These are phyloP conservation scores for Oryza glaberrima DNA, from an alignment of 176 grass and related monocot genomes.

Conservation along the genomic window DNA sequence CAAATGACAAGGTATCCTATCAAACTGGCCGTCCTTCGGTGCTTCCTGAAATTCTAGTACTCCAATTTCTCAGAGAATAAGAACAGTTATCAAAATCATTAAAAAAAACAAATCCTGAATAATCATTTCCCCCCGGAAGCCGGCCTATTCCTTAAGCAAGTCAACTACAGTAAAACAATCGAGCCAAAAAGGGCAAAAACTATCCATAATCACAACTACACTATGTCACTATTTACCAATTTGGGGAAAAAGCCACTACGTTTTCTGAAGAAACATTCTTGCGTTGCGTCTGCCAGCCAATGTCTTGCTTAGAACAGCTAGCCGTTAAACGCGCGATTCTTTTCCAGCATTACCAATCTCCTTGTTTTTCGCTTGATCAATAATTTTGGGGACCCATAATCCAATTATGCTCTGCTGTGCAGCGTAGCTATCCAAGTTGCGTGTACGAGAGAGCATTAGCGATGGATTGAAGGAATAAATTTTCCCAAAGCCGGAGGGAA, in stretches of 20 bases:
- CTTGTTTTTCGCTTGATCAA: not conserved
- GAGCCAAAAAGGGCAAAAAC: not conserved
- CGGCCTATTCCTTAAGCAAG: not conserved
- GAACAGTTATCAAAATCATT: not conserved
- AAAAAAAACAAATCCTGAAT: not conserved
- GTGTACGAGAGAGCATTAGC: slow-evolving; percentile 45
- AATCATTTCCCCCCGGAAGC: not conserved
- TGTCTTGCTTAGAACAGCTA: not conserved
- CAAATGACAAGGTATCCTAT: no score
- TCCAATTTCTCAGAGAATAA: not conserved
- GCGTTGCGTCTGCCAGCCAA: not conserved
- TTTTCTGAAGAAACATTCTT: not conserved
- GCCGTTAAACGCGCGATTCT: not conserved
- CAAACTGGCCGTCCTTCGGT: not conserved
- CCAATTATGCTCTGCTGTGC: not conserved
- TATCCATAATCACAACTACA: not conserved
- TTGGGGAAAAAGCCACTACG: not conserved
- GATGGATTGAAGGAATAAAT: slow-evolving; percentile 43
- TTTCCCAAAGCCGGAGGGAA: slow-evolving; percentile 15
- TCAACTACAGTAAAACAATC: no score
- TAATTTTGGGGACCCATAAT: not conserved
- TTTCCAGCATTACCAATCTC: not conserved
- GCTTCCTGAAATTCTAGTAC: not conserved
- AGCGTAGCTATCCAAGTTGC: slow-evolving; percentile 17
- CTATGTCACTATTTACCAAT: not conserved